Evolutionary conservation across 331 rosid species (phyloP), one percentile per base, ranked within the genome.

Genomic region (Quercus phellos): DNA sequence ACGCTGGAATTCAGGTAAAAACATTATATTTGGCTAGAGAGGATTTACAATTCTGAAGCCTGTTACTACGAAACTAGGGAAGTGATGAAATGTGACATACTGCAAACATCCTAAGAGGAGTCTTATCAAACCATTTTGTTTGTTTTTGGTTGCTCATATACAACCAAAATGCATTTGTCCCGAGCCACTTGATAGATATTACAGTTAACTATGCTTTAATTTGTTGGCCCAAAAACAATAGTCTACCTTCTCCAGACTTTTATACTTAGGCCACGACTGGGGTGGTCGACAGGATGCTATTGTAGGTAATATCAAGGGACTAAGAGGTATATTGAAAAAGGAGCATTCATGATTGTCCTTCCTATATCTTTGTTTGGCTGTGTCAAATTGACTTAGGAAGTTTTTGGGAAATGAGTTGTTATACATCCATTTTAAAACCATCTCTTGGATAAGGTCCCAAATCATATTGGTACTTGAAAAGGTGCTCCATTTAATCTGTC

Each of bases 1-100:
- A 95, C 71, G 99, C 99, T 51, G 99, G 99, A 67, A 90, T 95
- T 69, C 94, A 95, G 98, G 99, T 93, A 86, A 46, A 46, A 74
- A 32, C 19, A 63, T 70, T 19, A 70, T 9, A 35, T 55, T 42
- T 70, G 17, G 73, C 42, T 24, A 13, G 42, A 34, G 16, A 66
- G 50, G 27, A 66, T 66, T 6, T 34, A 34, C 13, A 32, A 66
- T 66, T 66, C 26, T 11, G 16, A 66, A 66, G 51, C 2, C 24
- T 66, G 16, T 61, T 27, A n/a, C 13, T 18, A 32, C 1, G 27
- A 8, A 32, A 34, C 17, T 18, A 3, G 51, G n/a, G 12, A 34
- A 66, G 5, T 7, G 70, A 66, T 66, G 69, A 66, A 7, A 30
- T 6, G 50, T 34, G 42, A 66, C n/a, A 13, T 1, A 66, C 24